These are phyloP conservation scores for Amanita thiersii DNA, from an alignment of 768 basidiomycete genomes.

Conservation along the genomic window DNA sequence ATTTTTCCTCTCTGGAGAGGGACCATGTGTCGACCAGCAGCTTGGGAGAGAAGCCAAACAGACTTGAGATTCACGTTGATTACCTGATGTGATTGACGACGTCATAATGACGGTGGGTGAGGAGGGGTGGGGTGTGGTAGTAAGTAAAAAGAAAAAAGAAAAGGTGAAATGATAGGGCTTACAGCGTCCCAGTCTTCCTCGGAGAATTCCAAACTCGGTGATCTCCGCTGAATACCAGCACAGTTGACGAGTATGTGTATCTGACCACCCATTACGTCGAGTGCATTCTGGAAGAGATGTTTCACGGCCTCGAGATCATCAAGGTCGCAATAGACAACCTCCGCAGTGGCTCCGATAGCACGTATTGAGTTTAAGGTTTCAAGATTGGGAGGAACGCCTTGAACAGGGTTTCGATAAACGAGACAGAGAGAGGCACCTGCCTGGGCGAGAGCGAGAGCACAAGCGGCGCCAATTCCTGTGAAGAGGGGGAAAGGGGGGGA, in stretches of 20 bases:
- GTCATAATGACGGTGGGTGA: slow-evolving; percentile 9
- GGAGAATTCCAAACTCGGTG: slow-evolving; percentile 52
- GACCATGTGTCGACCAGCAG: slow-evolving; percentile 88
- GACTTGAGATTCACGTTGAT: slow-evolving; percentile 85
- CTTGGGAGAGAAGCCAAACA: slow-evolving; percentile 76
- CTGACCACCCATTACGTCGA: slow-evolving; percentile 28
- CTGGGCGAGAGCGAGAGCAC: slow-evolving; percentile 39
- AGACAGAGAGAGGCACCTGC: slow-evolving; percentile 42
- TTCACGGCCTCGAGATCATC: slow-evolving; percentile 32
- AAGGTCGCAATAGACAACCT: slow-evolving; percentile 33
- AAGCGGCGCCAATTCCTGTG: slow-evolving; percentile 42
- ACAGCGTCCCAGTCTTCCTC: slow-evolving; percentile 67
- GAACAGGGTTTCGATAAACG: slow-evolving; percentile 26
- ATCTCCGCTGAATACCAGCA: slow-evolving; percentile 52
- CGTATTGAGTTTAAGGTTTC: slow-evolving; percentile 25
- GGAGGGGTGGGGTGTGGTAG: not conserved
- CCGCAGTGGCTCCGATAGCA: slow-evolving; percentile 19
- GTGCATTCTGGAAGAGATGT: slow-evolving; percentile 30
- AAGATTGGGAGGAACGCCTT: slow-evolving; percentile 16
- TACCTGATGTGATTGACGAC: slow-evolving; percentile 38
- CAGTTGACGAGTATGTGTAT: slow-evolving; percentile 66
- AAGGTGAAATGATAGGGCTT: slow-evolving; percentile 17
- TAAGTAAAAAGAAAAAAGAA: slow-evolving; percentile 3
- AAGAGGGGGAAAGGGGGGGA: not conserved
- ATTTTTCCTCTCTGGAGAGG: slow-evolving; percentile 58